These are phyloP conservation scores for Xylaria sp. DNA, from an alignment of 2,329 filamentous ascomycete species.

Conservation along the genomic window DNA sequence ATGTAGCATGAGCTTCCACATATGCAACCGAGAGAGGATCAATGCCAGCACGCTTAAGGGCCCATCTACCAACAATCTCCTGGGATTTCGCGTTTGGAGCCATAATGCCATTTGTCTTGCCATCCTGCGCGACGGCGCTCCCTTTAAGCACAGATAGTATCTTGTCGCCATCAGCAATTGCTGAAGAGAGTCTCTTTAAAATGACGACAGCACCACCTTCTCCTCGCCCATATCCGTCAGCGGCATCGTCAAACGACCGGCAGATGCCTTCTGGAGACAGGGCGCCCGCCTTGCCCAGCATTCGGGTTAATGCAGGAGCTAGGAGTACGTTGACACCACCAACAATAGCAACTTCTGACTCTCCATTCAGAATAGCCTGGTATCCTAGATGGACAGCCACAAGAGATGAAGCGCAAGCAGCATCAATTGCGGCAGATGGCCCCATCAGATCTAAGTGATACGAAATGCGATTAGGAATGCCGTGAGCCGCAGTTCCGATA, in stretches of 20 bases:
- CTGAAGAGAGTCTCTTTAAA: constrained; percentile 29
- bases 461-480: constrained; percentile 46
- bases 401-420: constrained; percentile 17
- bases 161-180: constrained; percentile 8
- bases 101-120: constrained; percentile 23
- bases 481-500: constrained; percentile 52
- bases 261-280: constrained; percentile 15
- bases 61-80: constrained; percentile 3
- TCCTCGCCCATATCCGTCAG: constrained; percentile 17
- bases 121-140: constrained; percentile 9
- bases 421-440: constrained; percentile 14
- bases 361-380: constrained; percentile 12
- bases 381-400: constrained; percentile 10
- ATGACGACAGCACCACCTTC: constrained; percentile 11
- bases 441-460: constrained; percentile 21
- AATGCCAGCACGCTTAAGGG: not conserved
- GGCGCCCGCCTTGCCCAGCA: constrained; percentile 18
- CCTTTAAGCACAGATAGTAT: constrained; percentile 15
- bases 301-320: constrained; percentile 13
- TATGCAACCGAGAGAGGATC: constrained; percentile 1
- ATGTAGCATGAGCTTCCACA: constrained; percentile 22
- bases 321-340: constrained; percentile 21
- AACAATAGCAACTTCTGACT: constrained; percentile 9
- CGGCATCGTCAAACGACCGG: constrained; percentile 18
- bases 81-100: constrained; percentile 12